Base-by-base conservation (phyloP, 768 basidiomycete genomes). In the Xerocomellus amylosporus region DNA sequence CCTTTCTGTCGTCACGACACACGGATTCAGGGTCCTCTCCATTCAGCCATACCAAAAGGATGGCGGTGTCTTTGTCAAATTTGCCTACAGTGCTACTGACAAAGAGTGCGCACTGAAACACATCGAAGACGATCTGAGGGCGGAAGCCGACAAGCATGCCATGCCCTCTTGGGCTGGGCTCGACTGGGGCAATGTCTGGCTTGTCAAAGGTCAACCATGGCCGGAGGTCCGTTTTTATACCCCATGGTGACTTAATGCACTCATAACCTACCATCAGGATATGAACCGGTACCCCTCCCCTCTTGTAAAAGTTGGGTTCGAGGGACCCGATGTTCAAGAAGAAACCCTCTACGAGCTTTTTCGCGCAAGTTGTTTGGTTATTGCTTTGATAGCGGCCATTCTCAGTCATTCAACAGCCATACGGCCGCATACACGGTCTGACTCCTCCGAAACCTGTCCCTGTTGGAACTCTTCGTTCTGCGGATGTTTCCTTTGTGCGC, bases 311-410 rank as follows among this genome's bases (percentile, higher is more conserved):
- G 81, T 96, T n/a, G 73, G 82, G 7, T 98, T 96, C 60, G 90
- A 96, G 31, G 96, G 96, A 0, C 87, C 92, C 1, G 94, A 97
- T 64, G 73, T 94, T 2, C 79, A 81, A 28, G 91, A 95, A 63
- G 90, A 95, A 69, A 67, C 76, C 1, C 73, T 96, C 0, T 98
- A 93, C 65, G 75, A 85, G 26, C 71, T 92, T 22, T 82, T 93
- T 54, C 79, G 93, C 46, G 92, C 90, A 71, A 59, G 84, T 71
- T 15, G 46, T 50, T 40, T 30, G 20, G 12, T 43, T 34, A n/a
- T 36, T 38, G 48, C 44, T 34, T 42, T 15, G 8, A 50, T 36
- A 34, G 33, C 19, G 17, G 3, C 20, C 13, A 39, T 59, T 49
- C 49, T 51, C 33, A 55, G 33, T 52, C 41, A 8, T 62, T 28